Percentiles rank a stretch among this genome's conserved stretches.
phyloP scores from a whole-genome alignment of 305 asterid species.

The Fraxinus dipetala region DNA sequence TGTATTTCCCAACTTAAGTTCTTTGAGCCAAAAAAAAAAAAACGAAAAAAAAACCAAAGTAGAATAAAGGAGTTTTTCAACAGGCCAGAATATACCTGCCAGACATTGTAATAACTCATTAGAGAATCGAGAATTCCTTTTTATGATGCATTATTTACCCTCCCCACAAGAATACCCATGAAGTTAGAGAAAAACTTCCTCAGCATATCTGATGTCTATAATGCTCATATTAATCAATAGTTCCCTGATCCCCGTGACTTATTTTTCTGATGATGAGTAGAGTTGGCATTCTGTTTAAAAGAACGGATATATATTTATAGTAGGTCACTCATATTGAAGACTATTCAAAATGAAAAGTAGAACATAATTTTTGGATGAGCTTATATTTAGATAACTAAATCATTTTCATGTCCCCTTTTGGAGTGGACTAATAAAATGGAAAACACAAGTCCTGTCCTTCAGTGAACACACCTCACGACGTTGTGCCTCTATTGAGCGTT shows the following conservation, averaged over 20 bases:
- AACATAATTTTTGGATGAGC: not conserved
- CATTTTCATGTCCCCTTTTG: not conserved
- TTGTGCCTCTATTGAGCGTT: conserved; percentile 83
- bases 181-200: conserved; percentile 8
- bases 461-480: conserved; percentile 62
- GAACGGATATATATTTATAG: not conserved
- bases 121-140: not conserved
- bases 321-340: not conserved
- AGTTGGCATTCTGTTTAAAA: not conserved
- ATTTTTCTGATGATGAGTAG: not conserved
- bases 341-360: not conserved
- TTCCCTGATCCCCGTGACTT: not conserved
- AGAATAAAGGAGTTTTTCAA: not conserved
- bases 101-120: not conserved
- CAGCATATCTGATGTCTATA: not conserved
- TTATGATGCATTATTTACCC: not conserved
- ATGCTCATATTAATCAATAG: not conserved
- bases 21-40: conserved; percentile 3
- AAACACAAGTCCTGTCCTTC: conserved; percentile 2
- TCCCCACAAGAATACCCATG: conserved; percentile 11
- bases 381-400: not conserved
- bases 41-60: not conserved
- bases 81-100: conserved; percentile 3
- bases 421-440: conserved; percentile 1
- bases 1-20: not conserved